A percentile compares a stretch with the other conserved stretches of the same genome.
Conservation (phyloP, 2,329 filamentous ascomycete species). For the Fusarium transvaalense region DNA sequence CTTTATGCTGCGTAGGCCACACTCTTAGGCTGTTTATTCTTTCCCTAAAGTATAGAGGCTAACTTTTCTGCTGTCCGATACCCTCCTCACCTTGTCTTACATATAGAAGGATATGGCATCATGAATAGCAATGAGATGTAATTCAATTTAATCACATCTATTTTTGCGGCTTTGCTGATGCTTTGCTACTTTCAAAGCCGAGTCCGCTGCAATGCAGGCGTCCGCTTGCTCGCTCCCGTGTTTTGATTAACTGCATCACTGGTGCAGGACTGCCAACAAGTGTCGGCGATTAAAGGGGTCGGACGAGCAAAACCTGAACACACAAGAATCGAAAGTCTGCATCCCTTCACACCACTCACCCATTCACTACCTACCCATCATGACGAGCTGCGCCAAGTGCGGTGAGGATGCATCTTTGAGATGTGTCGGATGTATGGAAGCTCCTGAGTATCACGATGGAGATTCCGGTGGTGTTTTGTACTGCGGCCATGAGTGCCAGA, state of each 20-base stretch:
- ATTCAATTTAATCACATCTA: background rate
- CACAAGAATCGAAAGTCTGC: background rate
- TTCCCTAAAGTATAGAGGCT: too few species aligned
- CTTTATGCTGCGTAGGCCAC: too few species aligned
- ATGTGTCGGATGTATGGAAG: slow-evolving; percentile 10
- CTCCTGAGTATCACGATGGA: slow-evolving; percentile 28
- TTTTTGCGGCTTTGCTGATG: background rate
- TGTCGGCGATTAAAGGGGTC: background rate
- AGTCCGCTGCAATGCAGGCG: background rate
- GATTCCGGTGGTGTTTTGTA: slow-evolving; percentile 18
- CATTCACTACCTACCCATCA: background rate
- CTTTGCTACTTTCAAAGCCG: background rate
- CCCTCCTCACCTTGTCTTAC: background rate
- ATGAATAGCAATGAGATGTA: slow-evolving; percentile 9
- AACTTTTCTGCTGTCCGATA: too few species aligned
- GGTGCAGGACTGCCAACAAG: background rate
- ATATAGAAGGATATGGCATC: slow-evolving; percentile 3
- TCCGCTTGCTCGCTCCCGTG: background rate
- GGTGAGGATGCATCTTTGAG: slow-evolving; percentile 3
- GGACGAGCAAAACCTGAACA: background rate
- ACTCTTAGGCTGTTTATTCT: too few species aligned
- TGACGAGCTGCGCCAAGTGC: slow-evolving; percentile 22
- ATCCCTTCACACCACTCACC: too few species aligned
- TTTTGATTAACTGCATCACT: background rate
- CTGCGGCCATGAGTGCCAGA: slow-evolving; percentile 29